Percentiles rank a stretch among this genome's conserved stretches.
Evolutionary conservation across 805 yeast genomes (phyloP).

Genomic region (Candida tibetensis): DNA sequence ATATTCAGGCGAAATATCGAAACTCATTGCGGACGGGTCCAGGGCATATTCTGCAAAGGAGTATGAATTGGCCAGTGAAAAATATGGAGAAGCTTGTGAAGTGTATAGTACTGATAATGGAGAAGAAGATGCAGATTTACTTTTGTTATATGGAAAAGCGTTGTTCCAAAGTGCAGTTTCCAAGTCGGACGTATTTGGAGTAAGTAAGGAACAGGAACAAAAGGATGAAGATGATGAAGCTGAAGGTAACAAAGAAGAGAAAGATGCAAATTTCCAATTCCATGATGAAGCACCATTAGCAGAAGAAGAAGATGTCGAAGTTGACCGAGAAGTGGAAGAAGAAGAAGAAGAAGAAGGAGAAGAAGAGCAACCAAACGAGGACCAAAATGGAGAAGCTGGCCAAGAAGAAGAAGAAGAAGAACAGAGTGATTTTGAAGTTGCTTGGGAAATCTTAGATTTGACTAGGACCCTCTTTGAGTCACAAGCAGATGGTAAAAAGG

Average conservation of each 20-base stretch:
- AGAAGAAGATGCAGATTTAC: slow-evolving; percentile 71
- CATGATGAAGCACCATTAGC: slow-evolving; percentile 24
- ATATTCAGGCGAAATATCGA: slow-evolving; percentile 43
- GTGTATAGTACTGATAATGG: slow-evolving; percentile 44
- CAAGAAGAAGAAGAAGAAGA: slow-evolving; percentile 47
- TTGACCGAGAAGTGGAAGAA: slow-evolving; percentile 15
- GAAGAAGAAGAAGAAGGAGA: slow-evolving; percentile 20
- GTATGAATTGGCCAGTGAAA: slow-evolving; percentile 65
- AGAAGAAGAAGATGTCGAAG: slow-evolving; percentile 20
- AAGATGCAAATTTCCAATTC: slow-evolving; percentile 27
- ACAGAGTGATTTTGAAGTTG: slow-evolving; percentile 76
- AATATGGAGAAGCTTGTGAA: slow-evolving; percentile 74
- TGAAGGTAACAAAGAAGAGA: slow-evolving; percentile 18
- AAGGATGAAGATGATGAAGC: slow-evolving; percentile 19
- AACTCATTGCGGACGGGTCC: slow-evolving; percentile 59
- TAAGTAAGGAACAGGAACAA: slow-evolving; percentile 25
- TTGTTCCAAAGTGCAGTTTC: slow-evolving; percentile 73
- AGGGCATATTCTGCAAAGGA: slow-evolving; percentile 61
- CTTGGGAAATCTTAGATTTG: slow-evolving; percentile 83
- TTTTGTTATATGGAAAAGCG: slow-evolving; percentile 76
- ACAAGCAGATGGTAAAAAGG: slow-evolving; percentile 26
- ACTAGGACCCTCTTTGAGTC: slow-evolving; percentile 65
- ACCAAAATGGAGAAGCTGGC: slow-evolving; percentile 22
- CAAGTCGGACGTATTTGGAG: slow-evolving; percentile 75
- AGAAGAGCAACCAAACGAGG: slow-evolving; percentile 19